These are phyloP conservation scores for Macroventuria anomochaeta DNA, from an alignment of 2,329 filamentous ascomycete genomes.

Conservation along the genomic window DNA sequence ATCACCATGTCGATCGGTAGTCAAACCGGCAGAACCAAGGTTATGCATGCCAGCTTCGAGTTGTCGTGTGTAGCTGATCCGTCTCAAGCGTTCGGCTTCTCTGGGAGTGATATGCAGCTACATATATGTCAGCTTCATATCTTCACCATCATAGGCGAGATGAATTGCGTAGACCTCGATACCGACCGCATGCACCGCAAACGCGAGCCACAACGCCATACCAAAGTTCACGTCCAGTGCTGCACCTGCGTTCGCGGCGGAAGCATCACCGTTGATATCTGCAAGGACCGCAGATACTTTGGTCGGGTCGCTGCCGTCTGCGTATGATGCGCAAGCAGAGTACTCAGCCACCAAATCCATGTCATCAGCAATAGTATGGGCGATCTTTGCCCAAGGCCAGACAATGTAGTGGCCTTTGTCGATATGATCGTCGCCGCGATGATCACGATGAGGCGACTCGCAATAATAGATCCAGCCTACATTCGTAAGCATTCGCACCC, in stretches of 20 bases:
- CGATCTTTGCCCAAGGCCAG: constrained; percentile 59
- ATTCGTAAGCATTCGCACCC: not conserved
- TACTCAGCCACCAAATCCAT: constrained; percentile 41
- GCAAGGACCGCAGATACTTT: constrained; percentile 33
- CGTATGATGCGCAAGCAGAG: constrained; percentile 55
- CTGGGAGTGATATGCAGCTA: constrained; percentile 55
- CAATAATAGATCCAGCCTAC: constrained; percentile 61
- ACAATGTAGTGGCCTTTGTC: constrained; percentile 45
- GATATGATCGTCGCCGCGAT: constrained; percentile 52
- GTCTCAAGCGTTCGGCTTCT: constrained; percentile 61
- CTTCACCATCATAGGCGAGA: not conserved
- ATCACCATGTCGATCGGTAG: constrained; percentile 38
- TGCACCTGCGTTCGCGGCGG: constrained; percentile 48
- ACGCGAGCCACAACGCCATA: constrained; percentile 60
- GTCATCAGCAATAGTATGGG: constrained; percentile 40
- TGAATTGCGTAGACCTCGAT: constrained; percentile 52
- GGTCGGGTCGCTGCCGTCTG: constrained; percentile 39
- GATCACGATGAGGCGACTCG: constrained; percentile 58
- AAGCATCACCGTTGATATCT: constrained; percentile 30
- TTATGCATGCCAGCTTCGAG: constrained; percentile 60
- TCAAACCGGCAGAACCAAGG: constrained; percentile 46
- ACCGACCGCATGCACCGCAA: constrained; percentile 56
- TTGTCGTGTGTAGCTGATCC: constrained; percentile 64
- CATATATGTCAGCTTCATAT: not conserved
- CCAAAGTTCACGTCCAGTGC: constrained; percentile 59